A percentile compares a stretch with the other conserved stretches of the same genome.
These are phyloP conservation scores for Sarcocystis neurona DNA, from an alignment of 169 alveolate species.

Conservation along the genomic window DNA sequence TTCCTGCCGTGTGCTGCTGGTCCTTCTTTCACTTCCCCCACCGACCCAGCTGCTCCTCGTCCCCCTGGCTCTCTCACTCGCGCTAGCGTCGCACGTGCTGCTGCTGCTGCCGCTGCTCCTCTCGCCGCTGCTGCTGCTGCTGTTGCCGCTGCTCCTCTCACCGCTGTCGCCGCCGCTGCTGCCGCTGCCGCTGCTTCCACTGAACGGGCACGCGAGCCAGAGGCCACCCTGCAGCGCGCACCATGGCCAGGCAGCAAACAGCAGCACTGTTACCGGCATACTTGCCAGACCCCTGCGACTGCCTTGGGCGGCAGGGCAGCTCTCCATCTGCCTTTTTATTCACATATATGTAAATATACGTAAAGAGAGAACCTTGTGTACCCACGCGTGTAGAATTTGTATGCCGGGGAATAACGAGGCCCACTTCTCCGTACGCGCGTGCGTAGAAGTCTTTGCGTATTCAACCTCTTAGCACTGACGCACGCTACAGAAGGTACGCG, in stretches of 20 bases:
- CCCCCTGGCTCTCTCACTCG: neutral
- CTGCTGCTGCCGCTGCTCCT: neutral
- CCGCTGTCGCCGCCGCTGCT: neutral
- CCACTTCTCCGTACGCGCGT: too few species aligned
- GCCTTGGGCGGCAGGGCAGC: neutral
- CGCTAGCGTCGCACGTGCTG: too few species aligned
- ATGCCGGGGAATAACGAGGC: too few species aligned
- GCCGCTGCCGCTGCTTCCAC: neutral
- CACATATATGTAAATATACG: too few species aligned
- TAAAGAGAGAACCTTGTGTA: too few species aligned
- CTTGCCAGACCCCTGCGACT: neutral
- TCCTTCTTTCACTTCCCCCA: too few species aligned
- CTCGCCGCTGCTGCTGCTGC: neutral
- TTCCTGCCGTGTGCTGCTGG: too few species aligned
- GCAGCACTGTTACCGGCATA: neutral
- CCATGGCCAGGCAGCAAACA: neutral
- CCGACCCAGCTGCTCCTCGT: neutral
- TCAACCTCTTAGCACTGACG: too few species aligned
- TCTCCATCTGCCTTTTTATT: too few species aligned
- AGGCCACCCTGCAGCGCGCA: neutral
- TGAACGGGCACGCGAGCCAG: neutral
- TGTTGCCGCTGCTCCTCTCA: neutral
- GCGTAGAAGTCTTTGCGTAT: too few species aligned
- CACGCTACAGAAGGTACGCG: too few species aligned
- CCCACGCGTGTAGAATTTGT: too few species aligned